Base-by-base conservation (phyloP, 495 filamentous ascomycete genomes). In the Penicillium goetzii region DNA sequence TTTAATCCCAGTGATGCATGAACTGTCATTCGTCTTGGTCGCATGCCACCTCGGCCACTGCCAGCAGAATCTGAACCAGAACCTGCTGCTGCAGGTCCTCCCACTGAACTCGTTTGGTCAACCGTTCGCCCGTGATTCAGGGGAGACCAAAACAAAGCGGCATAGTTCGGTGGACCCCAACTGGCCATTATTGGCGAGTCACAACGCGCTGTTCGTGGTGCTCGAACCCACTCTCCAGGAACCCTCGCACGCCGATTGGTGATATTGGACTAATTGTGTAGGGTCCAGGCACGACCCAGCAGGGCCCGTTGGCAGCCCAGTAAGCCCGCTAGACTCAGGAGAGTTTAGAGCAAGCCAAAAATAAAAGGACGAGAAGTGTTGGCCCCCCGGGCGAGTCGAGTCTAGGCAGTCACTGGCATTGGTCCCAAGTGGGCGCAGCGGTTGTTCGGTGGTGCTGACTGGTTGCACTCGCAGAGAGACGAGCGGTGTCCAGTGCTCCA, bases 321-420 rank as follows among this genome's bases (percentile, higher is more conserved):
- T 50, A 12, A 32, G 23, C 21, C 23, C 43, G 34, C 61, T 58
- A 63, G 53, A 30, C 62, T 57, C 32, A 19, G 43, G 19, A 23
- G 41, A 60, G 64, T 30, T 41, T 62, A 67, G 64, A 50, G 64
- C 21, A 4, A 15, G 36, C 54, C 62, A 55, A 65, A 63, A 64
- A 66, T 66, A 66, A 66, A 63, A 55, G 30, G 49, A 28, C 21
- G 23, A 43, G 38, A 21, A 34, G 32, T 25, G 50, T 54, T 21
- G 25, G 30, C 50, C 49, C 50, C 49, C 2, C 3, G n/a, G 15
- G 50, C 32, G 8, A 54, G 30, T 33, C 32, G 11, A 33, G 52
- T 55, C 52, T 55, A 55, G 52, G 52, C 52, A 30, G 19, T 33
- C 4, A 50, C 30, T 32, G 30, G 30, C 30, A 32, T 8, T 32